Evolutionary conservation across 768 basidiomycete genomes (phyloP), one percentile per base, ranked within the genome.

Genomic region (Mycena alexandri): DNA sequence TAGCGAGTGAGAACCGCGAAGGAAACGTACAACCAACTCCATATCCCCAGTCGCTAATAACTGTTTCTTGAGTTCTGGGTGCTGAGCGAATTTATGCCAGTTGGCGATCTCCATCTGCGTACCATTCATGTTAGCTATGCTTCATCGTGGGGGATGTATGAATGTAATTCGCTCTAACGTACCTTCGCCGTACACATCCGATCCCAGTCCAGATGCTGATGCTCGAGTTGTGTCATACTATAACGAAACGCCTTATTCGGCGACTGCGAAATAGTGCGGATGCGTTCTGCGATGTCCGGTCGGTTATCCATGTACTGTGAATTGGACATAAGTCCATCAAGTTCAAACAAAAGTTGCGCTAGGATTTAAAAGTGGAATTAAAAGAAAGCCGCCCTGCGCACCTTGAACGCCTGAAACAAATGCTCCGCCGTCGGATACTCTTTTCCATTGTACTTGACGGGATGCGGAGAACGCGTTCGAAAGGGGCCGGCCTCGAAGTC

Each of bases 341-440:
- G n/a, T n/a, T n/a, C n/a, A n/a, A n/a, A n/a, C n/a, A n/a, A n/a
- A n/a, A n/a, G n/a, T n/a, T n/a, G n/a, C n/a, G n/a, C n/a, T n/a
- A n/a, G n/a, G n/a, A n/a, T n/a, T n/a, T n/a, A n/a, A n/a, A n/a
- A n/a, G n/a, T n/a, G n/a, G n/a, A n/a, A n/a, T n/a, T n/a, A n/a
- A n/a, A n/a, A n/a, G n/a, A n/a, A n/a, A n/a, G n/a, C n/a, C n/a
- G n/a, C n/a, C n/a, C n/a, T n/a, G n/a, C 29, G 8, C 46, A 82
- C 83, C 74, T 85, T 86, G 73, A 85, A 73, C 21, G 85, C 79
- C 64, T 87, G 86, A 63, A 84, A 87, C 8, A 87, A 74, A 75
- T 87, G 87, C 63, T 86, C 86, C 57, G 83, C 82, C 3, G 85
- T 87, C 3, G 85, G 83, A 64, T 86, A 87, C 43, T 64, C 67